Evolutionary conservation across 768 basidiomycete genomes (phyloP).

Genomic region (Mycena filopes): DNA sequence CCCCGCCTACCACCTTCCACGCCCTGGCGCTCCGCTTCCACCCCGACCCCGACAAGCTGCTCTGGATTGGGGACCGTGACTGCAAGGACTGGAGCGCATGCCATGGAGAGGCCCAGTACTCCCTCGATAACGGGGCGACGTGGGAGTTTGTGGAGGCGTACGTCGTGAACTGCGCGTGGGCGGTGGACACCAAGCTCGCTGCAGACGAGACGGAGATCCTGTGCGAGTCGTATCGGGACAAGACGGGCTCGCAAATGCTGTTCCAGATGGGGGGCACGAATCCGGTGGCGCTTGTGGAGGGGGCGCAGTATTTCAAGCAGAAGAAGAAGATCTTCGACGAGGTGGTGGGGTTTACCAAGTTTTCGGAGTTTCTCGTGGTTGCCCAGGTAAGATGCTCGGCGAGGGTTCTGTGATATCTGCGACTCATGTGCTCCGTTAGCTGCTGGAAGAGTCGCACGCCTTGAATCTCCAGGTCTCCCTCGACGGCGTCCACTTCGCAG

Average conservation of each 20-base stretch:
- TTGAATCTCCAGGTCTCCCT: constrained; percentile 92
- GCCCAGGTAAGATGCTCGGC: constrained; percentile 70
- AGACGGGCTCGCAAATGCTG: constrained; percentile 78
- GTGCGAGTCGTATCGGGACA: constrained; percentile 88
- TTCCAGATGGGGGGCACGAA: constrained; percentile 60
- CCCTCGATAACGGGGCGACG: constrained; percentile 76
- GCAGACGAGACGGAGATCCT: constrained; percentile 89
- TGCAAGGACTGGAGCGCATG: constrained; percentile 68
- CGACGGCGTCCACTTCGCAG: constrained; percentile 86
- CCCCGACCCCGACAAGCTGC: constrained; percentile 82
- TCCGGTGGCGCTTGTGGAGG: constrained; percentile 82
- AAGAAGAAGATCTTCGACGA: constrained; percentile 83
- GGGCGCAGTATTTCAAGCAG: constrained; percentile 74
- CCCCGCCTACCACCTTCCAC: constrained; percentile 81
- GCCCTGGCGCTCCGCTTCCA: constrained; percentile 89
- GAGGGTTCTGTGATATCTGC: background rate
- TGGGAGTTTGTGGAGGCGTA: constrained; percentile 87
- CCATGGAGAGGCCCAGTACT: constrained; percentile 78
- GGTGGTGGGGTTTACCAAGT: constrained; percentile 97
- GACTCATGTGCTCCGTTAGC: constrained; percentile 44
- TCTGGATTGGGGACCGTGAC: constrained; percentile 85
- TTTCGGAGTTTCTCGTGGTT: constrained; percentile 94
- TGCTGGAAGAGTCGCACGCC: constrained; percentile 60
- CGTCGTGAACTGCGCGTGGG: constrained; percentile 92
- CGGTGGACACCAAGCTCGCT: constrained; percentile 77